Percentiles rank a stretch among this genome's conserved stretches.
Evolutionary conservation across 371 early-diverging fungal genomes (phyloP).

Genomic region (Mortierella sp.): DNA sequence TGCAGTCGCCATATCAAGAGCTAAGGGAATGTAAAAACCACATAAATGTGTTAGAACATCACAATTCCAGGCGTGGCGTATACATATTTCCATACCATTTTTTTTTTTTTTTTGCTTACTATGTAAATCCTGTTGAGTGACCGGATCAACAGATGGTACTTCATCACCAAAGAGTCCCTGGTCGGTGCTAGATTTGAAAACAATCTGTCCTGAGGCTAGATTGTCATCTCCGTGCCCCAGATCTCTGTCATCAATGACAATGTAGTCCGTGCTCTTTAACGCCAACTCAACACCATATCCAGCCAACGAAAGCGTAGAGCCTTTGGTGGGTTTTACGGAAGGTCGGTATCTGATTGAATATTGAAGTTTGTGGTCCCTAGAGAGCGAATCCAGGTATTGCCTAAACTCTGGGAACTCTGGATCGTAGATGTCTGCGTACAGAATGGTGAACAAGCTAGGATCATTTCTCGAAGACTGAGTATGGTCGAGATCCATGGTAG

Average conservation of each 20-base stretch:
- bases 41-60: not conserved
- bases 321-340: constrained; percentile 3
- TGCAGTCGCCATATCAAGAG: constrained; percentile 76
- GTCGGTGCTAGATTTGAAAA: constrained; percentile 21
- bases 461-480: constrained; percentile 62
- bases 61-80: too few species aligned
- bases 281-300: constrained; percentile 95
- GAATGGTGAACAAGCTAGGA: constrained; percentile 33
- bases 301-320: constrained; percentile 64
- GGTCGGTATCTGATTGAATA: constrained; percentile 72
- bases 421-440: constrained; percentile 68
- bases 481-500: constrained; percentile 52
- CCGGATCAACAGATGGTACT: constrained; percentile 69
- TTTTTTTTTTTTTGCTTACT: constrained; percentile 46
- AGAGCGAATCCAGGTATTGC: constrained; percentile 48
- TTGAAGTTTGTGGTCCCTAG: constrained; percentile 45
- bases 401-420: constrained; percentile 62
- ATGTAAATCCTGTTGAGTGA: constrained; percentile 69
- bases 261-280: constrained; percentile 95
- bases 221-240: constrained; percentile 54
- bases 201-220: constrained; percentile 31
- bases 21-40: constrained; percentile 16
- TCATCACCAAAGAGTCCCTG: constrained; percentile 45
- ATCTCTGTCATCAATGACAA: constrained; percentile 91
- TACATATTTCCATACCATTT: too few species aligned